A percentile compares a stretch with the other conserved stretches of the same genome.
phyloP scores from a whole-genome alignment of 257 asterid species.

The Ehretia macrophylla region DNA sequence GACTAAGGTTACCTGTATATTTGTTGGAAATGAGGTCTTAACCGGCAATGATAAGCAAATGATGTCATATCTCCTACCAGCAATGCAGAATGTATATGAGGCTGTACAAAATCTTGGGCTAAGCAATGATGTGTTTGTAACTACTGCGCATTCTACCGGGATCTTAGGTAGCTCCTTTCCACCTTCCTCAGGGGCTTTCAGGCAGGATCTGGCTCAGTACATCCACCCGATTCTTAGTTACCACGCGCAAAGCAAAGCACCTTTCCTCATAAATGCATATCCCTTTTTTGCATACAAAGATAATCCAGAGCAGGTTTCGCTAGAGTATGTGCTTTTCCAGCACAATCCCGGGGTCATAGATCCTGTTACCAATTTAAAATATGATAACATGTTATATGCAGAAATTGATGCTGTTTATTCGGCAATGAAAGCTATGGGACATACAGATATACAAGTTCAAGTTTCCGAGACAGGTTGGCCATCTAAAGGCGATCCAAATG shows the following conservation, averaged over 20 bases:
- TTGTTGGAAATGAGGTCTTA: slow-evolving; percentile 79
- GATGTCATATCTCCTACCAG: slow-evolving; percentile 58
- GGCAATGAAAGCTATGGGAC: slow-evolving; percentile 63
- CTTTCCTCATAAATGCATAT: slow-evolving; percentile 76
- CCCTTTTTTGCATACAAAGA: slow-evolving; percentile 94
- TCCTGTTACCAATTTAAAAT: slow-evolving; percentile 52
- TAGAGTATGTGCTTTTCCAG: slow-evolving; percentile 69
- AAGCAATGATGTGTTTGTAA: slow-evolving; percentile 38
- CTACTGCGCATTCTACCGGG: slow-evolving; percentile 67
- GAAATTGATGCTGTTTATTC: slow-evolving; percentile 77
- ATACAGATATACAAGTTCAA: slow-evolving; percentile 40
- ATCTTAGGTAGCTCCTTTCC: slow-evolving; percentile 60
- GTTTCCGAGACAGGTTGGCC: slow-evolving; percentile 99
- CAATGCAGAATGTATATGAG: slow-evolving; percentile 48
- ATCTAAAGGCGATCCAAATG: slow-evolving; percentile 64
- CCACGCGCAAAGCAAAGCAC: slow-evolving; percentile 52
- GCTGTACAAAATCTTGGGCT: slow-evolving; percentile 59
- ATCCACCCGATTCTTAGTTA: slow-evolving; percentile 48
- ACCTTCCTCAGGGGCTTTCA: slow-evolving; percentile 67
- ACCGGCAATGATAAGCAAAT: slow-evolving; percentile 44
- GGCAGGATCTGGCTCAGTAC: slow-evolving; percentile 40
- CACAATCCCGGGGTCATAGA: slow-evolving; percentile 63
- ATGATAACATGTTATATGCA: slow-evolving; percentile 91
- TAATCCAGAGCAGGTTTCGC: slow-evolving; percentile 38
- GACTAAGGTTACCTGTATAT: slow-evolving; percentile 64